phyloP scores from a whole-genome alignment of 345 rosid species.

The Pseudoturritis turrita region DNA sequence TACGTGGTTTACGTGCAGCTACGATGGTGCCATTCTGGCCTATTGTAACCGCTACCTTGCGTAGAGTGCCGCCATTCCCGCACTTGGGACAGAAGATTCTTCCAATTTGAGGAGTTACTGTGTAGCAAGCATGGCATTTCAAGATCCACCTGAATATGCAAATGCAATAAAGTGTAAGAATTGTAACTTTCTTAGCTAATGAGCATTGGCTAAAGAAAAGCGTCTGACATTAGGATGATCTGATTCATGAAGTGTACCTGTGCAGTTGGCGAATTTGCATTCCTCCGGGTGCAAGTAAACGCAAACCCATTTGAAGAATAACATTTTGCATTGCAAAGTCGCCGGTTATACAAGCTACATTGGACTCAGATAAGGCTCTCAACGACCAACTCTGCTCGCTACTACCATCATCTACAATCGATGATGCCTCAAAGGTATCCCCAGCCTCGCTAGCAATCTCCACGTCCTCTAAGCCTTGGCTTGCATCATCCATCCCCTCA shows the following conservation, averaged over 20 bases:
- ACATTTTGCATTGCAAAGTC: conserved; percentile 98
- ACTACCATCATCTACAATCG: conserved; percentile 52
- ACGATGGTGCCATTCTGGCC: conserved; percentile 69
- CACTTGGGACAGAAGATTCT: conserved; percentile 90
- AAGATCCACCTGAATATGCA: conserved; percentile 69
- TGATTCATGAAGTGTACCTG: conserved; percentile 40
- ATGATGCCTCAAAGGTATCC: conserved; percentile 51
- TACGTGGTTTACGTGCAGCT: conserved; percentile 63
- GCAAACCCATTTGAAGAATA: conserved; percentile 92
- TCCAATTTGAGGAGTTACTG: conserved; percentile 77
- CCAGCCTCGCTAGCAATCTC: conserved; percentile 52
- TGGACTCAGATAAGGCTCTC: conserved; percentile 90
- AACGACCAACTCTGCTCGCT: conserved; percentile 86
- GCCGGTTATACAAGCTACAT: conserved; percentile 85
- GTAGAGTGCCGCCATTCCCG: conserved; percentile 92
- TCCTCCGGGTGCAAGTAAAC: conserved; percentile 86
- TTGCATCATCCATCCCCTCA: conserved; percentile 25
- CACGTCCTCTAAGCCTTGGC: conserved; percentile 36
- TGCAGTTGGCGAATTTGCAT: conserved; percentile 87
- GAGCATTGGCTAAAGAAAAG: not conserved
- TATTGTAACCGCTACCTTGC: conserved; percentile 79
- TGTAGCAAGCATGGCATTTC: conserved; percentile 95
- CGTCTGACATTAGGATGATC: not conserved
- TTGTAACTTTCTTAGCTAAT: not conserved
- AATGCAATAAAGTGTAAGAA: conserved; percentile 9